Evolutionary conservation across 2,329 filamentous ascomycete species (phyloP).

Genomic region (Zymoseptoria brevis): DNA sequence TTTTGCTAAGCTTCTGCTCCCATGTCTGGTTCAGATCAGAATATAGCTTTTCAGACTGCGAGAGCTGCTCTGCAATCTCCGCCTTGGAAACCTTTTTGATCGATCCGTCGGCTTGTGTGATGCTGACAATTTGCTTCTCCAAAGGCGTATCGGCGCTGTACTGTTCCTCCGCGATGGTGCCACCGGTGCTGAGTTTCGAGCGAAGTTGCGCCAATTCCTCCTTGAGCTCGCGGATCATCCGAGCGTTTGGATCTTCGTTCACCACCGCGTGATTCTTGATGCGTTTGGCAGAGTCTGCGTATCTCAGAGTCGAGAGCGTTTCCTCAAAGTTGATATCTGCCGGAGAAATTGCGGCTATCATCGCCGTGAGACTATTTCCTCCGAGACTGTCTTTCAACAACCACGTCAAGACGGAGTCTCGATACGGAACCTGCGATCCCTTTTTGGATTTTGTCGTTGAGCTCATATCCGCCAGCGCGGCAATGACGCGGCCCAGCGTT

Average conservation of each 20-base stretch:
- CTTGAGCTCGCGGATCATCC: slow-evolving; percentile 97
- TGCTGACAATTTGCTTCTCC: slow-evolving; percentile 93
- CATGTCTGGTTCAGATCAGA: slow-evolving; percentile 96
- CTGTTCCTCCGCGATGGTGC: slow-evolving; percentile 57
- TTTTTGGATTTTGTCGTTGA: slow-evolving; percentile 78
- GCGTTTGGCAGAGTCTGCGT: slow-evolving; percentile 93
- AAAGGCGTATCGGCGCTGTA: slow-evolving; percentile 88
- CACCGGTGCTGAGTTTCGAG: slow-evolving; percentile 61
- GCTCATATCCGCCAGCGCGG: slow-evolving; percentile 83
- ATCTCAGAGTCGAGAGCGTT: slow-evolving; percentile 87
- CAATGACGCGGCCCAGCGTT: slow-evolving; percentile 94
- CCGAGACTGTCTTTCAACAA: slow-evolving; percentile 92
- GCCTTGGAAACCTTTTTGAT: slow-evolving; percentile 96
- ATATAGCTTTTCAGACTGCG: slow-evolving; percentile 92
- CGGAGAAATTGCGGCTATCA: slow-evolving; percentile 98
- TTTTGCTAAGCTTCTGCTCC: slow-evolving; percentile 93
- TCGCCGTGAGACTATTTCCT: slow-evolving; percentile 98
- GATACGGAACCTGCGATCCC: slow-evolving; percentile 78
- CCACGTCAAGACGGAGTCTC: slow-evolving; percentile 96
- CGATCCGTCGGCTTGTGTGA: slow-evolving; percentile 73
- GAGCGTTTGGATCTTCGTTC: slow-evolving; percentile 96
- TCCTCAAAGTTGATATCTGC: slow-evolving; percentile 99
- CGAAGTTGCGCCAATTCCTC: slow-evolving; percentile 82
- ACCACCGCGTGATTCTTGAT: slow-evolving; percentile 99
- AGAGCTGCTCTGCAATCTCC: slow-evolving; percentile 93